These are phyloP conservation scores for Heritiera littoralis DNA, from an alignment of 345 rosid genomes.

Conservation along the genomic window DNA sequence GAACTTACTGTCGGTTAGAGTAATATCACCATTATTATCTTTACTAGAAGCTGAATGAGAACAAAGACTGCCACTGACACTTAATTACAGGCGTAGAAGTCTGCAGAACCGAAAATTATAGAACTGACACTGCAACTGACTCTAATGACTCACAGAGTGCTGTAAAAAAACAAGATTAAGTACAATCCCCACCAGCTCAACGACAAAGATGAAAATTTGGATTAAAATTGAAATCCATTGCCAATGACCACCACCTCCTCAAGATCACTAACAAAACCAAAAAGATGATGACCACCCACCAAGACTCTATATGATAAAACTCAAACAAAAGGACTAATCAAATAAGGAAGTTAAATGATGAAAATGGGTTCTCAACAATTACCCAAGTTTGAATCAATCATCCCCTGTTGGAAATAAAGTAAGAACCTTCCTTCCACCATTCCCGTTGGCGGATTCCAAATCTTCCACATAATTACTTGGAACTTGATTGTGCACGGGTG, in stretches of 20 bases:
- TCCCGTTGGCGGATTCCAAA: constrained; percentile 74
- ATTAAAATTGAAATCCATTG: constrained; percentile 13
- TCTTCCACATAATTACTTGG: constrained; percentile 57
- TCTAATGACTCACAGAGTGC: constrained; percentile 17
- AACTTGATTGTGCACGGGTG: constrained; percentile 55
- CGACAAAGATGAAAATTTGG: constrained; percentile 12
- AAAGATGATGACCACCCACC: constrained; percentile 14
- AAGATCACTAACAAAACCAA: constrained; percentile 24
- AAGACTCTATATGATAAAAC: constrained; percentile 32
- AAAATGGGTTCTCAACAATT: constrained; percentile 28
- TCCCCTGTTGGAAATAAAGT: constrained; percentile 94
- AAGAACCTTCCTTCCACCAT: constrained; percentile 85
- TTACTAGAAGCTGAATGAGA: constrained; percentile 27
- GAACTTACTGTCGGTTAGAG: constrained; percentile 14
- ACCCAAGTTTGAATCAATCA: constrained; percentile 54
- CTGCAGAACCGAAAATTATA: constrained; percentile 25
- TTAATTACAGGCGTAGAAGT: constrained; percentile 36
- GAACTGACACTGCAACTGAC: constrained; percentile 23
- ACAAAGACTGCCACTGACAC: constrained; percentile 31
- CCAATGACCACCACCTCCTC: constrained; percentile 22
- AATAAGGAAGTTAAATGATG: constrained; percentile 18
- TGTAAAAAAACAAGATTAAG: constrained; percentile 8
- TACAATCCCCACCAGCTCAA: constrained; percentile 14
- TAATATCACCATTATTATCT: constrained; percentile 30
- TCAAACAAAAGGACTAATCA: constrained; percentile 30